Evolutionary conservation across 2,329 filamentous ascomycete genomes (phyloP), one percentile per base, ranked within the genome.

Genomic region (Fusarium sp.): DNA sequence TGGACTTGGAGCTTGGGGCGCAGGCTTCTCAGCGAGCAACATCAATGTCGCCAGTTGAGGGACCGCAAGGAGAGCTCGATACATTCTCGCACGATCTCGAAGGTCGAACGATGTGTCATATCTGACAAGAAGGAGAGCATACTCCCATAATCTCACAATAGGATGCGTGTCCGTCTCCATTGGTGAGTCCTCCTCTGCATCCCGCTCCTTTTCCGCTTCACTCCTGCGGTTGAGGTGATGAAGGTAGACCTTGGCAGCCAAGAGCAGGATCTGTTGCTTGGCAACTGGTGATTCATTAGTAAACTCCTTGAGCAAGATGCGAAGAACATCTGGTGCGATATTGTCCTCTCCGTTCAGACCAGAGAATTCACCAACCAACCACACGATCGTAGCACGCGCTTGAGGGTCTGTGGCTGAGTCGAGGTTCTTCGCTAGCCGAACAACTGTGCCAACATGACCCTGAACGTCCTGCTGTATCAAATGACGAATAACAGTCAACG

Each of bases 81-180:
- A 98, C 63, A 97, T 86, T 30, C 96, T 89, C 3, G 94, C 90
- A 23, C 96, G 91, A 76, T 98, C 96, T 67, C 96, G 93, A 4
- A 99, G 88, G 75, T 98, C 94, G 78, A 97, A 99, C 1, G 94
- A 97, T 0, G 90, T 93, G 73, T 98, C 96, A 77, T 98, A 99
- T 62, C 96, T 89, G 30, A 92, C 92, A 2, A 99, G 87, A 2
- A 95, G 86, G 26, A 97, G 84, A 21, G 92, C 88, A 73, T 99
- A 97, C 28, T 91, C 87, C 89, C 94, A 99, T 3, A 99, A 83
- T 4, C 89, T 84, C 28, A 88, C 87, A 51, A 97, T 89, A 0
- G 91, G 88, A 70, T 97, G 90, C 7, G 75, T 67, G 47, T 80
- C 74, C 2, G 75, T 64, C 12, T 80, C 78, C 20, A 76, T 58